A percentile compares a stretch with the other conserved stretches of the same genome.
phyloP scores from a whole-genome alignment of 495 filamentous ascomycete genomes.

The Elasticomyces elasticus region DNA sequence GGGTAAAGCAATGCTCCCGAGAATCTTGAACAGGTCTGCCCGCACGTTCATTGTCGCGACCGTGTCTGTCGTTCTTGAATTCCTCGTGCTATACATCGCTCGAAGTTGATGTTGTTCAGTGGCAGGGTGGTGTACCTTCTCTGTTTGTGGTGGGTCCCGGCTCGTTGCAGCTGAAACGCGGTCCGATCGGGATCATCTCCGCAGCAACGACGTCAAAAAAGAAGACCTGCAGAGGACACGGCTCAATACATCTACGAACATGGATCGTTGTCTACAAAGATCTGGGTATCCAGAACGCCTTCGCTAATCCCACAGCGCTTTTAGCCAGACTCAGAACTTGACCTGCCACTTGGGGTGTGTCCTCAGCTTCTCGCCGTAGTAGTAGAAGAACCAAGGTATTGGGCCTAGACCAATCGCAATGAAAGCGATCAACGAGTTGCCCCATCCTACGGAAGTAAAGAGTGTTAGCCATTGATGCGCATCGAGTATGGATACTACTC shows the following conservation, averaged over 20 bases:
- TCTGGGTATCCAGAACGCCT: background rate
- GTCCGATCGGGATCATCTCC: no score
- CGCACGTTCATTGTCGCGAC: background rate
- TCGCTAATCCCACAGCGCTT: background rate
- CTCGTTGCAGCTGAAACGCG: no score
- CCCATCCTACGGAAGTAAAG: slow-evolving; percentile 35
- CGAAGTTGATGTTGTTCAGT: no score
- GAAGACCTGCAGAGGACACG: no score
- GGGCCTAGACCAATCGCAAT: slow-evolving; percentile 27
- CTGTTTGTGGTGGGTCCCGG: no score
- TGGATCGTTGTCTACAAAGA: no score
- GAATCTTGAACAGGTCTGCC: background rate
- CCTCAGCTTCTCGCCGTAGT: slow-evolving; percentile 31
- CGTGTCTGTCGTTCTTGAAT: background rate
- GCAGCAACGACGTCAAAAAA: no score
- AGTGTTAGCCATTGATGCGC: no score
- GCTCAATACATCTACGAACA: no score
- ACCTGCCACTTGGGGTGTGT: slow-evolving; percentile 31
- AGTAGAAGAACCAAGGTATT: slow-evolving; percentile 27
- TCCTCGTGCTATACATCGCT: background rate
- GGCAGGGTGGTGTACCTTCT: no score
- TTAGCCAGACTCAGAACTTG: slow-evolving; percentile 18
- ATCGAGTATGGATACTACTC: no score
- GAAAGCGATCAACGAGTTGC: slow-evolving; percentile 31
- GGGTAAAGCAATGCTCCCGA: background rate